These are phyloP conservation scores for Calonectria leucothoes DNA, from an alignment of 2,329 filamentous ascomycete genomes.

Conservation along the genomic window DNA sequence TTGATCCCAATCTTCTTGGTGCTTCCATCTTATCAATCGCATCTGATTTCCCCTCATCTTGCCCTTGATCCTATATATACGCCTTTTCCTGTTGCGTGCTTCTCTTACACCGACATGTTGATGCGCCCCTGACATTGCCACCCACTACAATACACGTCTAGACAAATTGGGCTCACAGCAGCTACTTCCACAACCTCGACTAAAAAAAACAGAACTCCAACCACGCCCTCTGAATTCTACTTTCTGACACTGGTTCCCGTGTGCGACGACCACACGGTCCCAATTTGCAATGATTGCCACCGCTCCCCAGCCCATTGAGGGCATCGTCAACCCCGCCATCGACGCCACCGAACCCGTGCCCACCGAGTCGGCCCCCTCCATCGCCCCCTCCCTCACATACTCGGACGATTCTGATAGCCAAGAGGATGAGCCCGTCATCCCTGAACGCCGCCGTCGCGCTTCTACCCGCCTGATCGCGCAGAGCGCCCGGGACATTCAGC, in stretches of 20 bases:
- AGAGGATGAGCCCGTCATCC: conserved; percentile 59
- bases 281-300: conserved; percentile 45
- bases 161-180: not conserved
- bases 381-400: conserved; percentile 71
- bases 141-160: not conserved
- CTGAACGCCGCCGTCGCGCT: conserved; percentile 68
- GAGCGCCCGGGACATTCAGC: conserved; percentile 70
- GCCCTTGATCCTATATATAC: not conserved
- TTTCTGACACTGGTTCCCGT: conserved; percentile 2
- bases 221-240: conserved; percentile 4
- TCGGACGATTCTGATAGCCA: conserved; percentile 72
- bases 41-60: conserved; percentile 13
- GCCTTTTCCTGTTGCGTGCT: conserved; percentile 15
- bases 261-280: conserved; percentile 28
- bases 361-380: conserved; percentile 61
- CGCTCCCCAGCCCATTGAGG: conserved; percentile 38
- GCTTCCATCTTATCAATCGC: conserved; percentile 37
- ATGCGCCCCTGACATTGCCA: conserved; percentile 38
- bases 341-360: conserved; percentile 56
- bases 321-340: conserved; percentile 53
- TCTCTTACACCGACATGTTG: conserved; percentile 36
- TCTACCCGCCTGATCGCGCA: conserved; percentile 76
- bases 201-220: conserved; percentile 1
- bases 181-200: not conserved
- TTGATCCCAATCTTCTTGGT: conserved; percentile 1